Evolutionary conservation across 106 monocot genomes (phyloP).

Genomic region (Phalaenopsis equestris): DNA sequence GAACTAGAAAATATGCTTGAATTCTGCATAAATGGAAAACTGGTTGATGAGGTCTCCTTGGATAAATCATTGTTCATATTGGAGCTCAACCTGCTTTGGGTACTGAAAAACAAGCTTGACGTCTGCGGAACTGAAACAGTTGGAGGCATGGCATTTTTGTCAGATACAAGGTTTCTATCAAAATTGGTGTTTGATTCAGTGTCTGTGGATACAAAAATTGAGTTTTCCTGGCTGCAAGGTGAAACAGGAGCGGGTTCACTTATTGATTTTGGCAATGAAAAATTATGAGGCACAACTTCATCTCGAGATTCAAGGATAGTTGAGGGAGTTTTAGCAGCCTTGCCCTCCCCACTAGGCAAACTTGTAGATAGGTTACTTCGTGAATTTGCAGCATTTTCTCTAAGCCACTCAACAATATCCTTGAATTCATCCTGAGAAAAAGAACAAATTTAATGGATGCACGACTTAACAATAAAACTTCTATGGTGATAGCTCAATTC

Average conservation of each 20-base stretch:
- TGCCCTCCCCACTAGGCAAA: conserved; percentile 23
- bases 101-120: background rate
- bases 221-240: background rate
- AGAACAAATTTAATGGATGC: background rate
- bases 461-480: background rate
- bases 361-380: conserved; percentile 9
- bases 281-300: conserved; percentile 1
- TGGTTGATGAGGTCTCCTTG: conserved; percentile 12
- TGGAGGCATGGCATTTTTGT: background rate
- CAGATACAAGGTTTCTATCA: background rate
- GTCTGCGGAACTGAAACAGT: conserved; percentile 1
- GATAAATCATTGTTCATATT: conserved; percentile 18
- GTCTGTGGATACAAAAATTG: background rate
- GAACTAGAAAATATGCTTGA: conserved; percentile 18
- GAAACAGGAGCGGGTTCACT: background rate
- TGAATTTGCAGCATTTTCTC: conserved; percentile 41
- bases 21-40: conserved; percentile 16
- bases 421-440: conserved; percentile 79
- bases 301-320: background rate
- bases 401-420: conserved; percentile 90
- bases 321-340: background rate
- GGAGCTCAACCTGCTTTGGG: conserved; percentile 8
- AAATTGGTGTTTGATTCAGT: background rate
- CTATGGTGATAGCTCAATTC: background rate
- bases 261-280: background rate